phyloP scores from a whole-genome alignment of 352 stramenopile genomes.

The Phytophthora melonis region DNA sequence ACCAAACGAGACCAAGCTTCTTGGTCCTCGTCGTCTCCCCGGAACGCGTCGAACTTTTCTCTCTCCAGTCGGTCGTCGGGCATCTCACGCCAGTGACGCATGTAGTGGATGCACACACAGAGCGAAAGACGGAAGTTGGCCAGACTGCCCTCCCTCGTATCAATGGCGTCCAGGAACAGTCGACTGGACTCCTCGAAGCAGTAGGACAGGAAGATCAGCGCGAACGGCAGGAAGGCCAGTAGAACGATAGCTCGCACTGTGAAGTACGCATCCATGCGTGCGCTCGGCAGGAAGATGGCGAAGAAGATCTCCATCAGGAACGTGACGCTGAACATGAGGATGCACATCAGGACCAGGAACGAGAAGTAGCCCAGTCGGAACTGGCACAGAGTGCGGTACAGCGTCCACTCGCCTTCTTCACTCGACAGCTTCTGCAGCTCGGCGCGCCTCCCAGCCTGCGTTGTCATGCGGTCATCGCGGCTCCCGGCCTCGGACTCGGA shows the following conservation, averaged over 20 bases:
- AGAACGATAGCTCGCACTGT: conserved; percentile 76
- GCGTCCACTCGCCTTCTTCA: conserved; percentile 68
- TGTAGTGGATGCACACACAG: conserved; percentile 86
- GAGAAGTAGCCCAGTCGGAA: conserved; percentile 91
- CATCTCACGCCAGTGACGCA: conserved; percentile 84
- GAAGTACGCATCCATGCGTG: conserved; percentile 75
- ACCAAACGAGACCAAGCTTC: conserved; percentile 68
- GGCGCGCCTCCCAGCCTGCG: conserved; percentile 59
- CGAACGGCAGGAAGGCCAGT: conserved; percentile 74
- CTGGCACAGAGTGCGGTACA: conserved; percentile 84
- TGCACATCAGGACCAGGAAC: conserved; percentile 90
- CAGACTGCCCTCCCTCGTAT: conserved; percentile 84
- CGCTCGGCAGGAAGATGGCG: conserved; percentile 88
- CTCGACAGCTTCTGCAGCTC: conserved; percentile 79
- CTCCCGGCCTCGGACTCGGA: conserved; percentile 16
- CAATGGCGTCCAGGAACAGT: conserved; percentile 86
- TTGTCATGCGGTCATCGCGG: conserved; percentile 68
- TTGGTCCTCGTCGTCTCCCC: conserved; percentile 67
- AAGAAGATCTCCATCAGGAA: conserved; percentile 93
- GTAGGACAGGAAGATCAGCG: conserved; percentile 88
- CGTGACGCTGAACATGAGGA: conserved; percentile 92
- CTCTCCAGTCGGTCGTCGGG: conserved; percentile 77
- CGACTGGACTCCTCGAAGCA: conserved; percentile 87
- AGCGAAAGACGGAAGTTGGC: conserved; percentile 88
- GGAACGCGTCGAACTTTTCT: conserved; percentile 55